Evolutionary conservation across 768 basidiomycete species (phyloP).

Genomic region (Pisolithus marmoratus): DNA sequence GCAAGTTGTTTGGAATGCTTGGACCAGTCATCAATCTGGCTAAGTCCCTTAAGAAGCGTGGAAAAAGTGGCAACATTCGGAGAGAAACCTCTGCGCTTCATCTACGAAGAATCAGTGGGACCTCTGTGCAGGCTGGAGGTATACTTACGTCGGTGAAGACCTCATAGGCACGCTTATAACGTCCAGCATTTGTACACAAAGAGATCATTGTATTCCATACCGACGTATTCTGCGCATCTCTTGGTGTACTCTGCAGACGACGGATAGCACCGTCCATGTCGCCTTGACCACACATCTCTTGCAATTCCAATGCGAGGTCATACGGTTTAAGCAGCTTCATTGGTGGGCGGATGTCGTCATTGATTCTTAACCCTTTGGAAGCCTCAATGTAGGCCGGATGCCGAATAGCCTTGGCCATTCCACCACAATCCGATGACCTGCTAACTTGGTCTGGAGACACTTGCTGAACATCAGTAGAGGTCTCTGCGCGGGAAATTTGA

Average conservation of each 20-base stretch:
- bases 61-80: constrained; percentile 64
- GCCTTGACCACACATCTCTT: constrained; percentile 48
- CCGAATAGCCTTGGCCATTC: background rate
- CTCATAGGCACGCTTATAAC: constrained; percentile 55
- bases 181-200: constrained; percentile 50
- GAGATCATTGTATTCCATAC: constrained; percentile 81
- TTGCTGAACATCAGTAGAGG: background rate
- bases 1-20: constrained; percentile 53
- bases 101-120: constrained; percentile 38
- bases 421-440: background rate
- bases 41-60: constrained; percentile 63
- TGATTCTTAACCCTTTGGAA: constrained; percentile 4
- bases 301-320: constrained; percentile 53
- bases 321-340: constrained; percentile 51
- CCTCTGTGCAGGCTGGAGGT: constrained; percentile 9
- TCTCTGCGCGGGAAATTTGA: too few relatives aligned
- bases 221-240: constrained; percentile 66
- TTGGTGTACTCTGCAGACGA: constrained; percentile 63
- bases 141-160: constrained; percentile 62
- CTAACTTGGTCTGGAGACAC: too few relatives aligned
- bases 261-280: constrained; percentile 58
- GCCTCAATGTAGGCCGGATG: constrained; percentile 14
- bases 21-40: constrained; percentile 57
- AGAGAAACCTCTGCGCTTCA: constrained; percentile 78
- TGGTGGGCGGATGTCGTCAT: background rate